Evolutionary conservation across 768 basidiomycete species (phyloP).

Genomic region (Trametes villosa): DNA sequence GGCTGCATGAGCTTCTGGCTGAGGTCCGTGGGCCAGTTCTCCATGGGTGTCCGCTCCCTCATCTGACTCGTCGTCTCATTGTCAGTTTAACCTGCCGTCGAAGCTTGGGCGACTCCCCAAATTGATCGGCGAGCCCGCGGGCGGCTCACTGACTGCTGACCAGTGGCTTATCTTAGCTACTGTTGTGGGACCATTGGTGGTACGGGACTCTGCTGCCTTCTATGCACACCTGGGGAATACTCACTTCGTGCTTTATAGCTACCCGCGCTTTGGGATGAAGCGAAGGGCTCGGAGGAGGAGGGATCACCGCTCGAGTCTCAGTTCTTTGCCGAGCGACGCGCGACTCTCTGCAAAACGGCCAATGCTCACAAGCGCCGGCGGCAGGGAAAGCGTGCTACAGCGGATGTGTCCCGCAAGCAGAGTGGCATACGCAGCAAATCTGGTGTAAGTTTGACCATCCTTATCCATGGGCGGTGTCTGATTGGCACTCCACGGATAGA

Average conservation of each 20-base stretch:
- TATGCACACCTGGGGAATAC: too few relatives aligned
- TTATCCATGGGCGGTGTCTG: too few relatives aligned
- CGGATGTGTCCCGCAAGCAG: too few relatives aligned
- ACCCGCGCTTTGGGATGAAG: not conserved
- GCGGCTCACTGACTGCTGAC: constrained; percentile 18
- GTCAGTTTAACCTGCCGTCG: constrained; percentile 30
- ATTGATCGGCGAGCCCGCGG: constrained; percentile 14
- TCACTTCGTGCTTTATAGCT: not conserved
- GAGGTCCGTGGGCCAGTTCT: not conserved
- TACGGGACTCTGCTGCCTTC: too few relatives aligned
- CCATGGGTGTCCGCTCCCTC: not conserved
- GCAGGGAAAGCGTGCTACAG: too few relatives aligned
- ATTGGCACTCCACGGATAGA: not conserved
- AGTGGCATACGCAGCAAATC: too few relatives aligned
- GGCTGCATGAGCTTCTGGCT: constrained; percentile 16
- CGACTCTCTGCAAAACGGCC: too few relatives aligned
- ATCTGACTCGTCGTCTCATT: constrained; percentile 30
- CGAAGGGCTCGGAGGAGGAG: too few relatives aligned
- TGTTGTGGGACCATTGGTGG: constrained; percentile 35
- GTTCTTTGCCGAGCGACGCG: not conserved
- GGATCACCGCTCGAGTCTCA: too few relatives aligned
- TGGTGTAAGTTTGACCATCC: not conserved
- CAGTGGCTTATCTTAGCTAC: constrained; percentile 35
- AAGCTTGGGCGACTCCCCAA: constrained; percentile 27
- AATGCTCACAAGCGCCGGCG: not conserved